Evolutionary conservation across 2,329 filamentous ascomycete species (phyloP).

Genomic region (Fusarium veterinarium): DNA sequence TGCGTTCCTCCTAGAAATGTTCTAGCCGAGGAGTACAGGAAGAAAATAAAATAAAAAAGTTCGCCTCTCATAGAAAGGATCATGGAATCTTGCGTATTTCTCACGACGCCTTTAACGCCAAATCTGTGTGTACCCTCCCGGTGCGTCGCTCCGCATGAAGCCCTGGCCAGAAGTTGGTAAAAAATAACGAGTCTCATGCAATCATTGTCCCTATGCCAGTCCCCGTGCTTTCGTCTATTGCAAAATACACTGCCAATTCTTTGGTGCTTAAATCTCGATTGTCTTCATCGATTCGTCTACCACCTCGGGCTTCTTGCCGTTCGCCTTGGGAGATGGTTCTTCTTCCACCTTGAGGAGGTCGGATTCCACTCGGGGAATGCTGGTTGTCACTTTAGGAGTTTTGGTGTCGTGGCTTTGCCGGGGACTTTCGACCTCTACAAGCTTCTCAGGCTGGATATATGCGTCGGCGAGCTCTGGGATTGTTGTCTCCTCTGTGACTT

Average conservation of each 20-base stretch:
- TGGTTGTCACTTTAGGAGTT: slow-evolving; percentile 47
- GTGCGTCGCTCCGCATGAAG: slow-evolving; percentile 38
- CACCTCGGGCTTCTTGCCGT: slow-evolving; percentile 58
- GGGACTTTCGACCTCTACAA: slow-evolving; percentile 68
- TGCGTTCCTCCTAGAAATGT: slow-evolving; percentile 5
- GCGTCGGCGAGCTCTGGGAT: slow-evolving; percentile 54
- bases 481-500: slow-evolving; percentile 76
- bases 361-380: slow-evolving; percentile 50
- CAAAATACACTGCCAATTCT: slow-evolving; percentile 26
- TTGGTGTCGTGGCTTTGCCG: slow-evolving; percentile 59
- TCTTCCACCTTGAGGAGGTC: slow-evolving; percentile 48
- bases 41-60: slow-evolving; percentile 22
- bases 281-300: slow-evolving; percentile 68
- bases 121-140: slow-evolving; percentile 38
- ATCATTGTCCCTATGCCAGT: slow-evolving; percentile 45
- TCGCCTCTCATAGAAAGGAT: slow-evolving; percentile 33
- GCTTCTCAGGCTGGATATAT: slow-evolving; percentile 58
- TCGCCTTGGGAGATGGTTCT: slow-evolving; percentile 40
- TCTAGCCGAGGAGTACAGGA: slow-evolving; percentile 6
- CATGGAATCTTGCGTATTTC: slow-evolving; percentile 42
- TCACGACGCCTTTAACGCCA: slow-evolving; percentile 45
- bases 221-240: slow-evolving; percentile 39
- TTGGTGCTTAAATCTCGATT: slow-evolving; percentile 64
- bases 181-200: slow-evolving; percentile 44
- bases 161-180: slow-evolving; percentile 54